Conservation (phyloP, 2,329 filamentous ascomycete species). For the Penicillium hordei region DNA sequence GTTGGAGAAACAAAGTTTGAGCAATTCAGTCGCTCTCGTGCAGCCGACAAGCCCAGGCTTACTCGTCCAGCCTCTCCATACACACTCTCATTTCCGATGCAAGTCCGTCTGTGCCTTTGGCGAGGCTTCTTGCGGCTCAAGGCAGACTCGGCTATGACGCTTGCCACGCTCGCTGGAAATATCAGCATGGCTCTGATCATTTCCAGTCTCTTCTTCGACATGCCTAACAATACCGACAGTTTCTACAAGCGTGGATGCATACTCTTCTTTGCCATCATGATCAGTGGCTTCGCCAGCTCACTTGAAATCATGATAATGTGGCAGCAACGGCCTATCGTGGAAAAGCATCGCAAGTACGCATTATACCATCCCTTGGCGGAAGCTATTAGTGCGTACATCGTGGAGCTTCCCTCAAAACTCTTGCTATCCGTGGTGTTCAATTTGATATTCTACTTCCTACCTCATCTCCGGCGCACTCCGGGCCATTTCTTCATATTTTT, state of each 20-base stretch:
- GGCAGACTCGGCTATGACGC: conserved; percentile 71
- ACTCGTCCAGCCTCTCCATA: conserved; percentile 70
- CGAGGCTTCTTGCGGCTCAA: conserved; percentile 72
- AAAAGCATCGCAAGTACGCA: conserved; percentile 83
- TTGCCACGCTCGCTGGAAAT: conserved; percentile 66
- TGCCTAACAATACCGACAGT: conserved; percentile 62
- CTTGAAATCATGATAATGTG: conserved; percentile 83
- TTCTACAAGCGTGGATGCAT: conserved; percentile 77
- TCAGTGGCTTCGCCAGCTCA: conserved; percentile 77
- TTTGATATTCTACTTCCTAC: conserved; percentile 80
- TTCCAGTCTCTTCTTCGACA: conserved; percentile 74
- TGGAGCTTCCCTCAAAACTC: conserved; percentile 80
- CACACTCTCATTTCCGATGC: conserved; percentile 73
- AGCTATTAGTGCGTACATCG: conserved; percentile 79
- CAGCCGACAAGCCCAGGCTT: conserved; percentile 41
- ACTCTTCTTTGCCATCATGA: conserved; percentile 79
- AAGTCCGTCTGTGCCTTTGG: conserved; percentile 74
- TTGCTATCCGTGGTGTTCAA: conserved; percentile 73
- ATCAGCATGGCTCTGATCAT: conserved; percentile 72
- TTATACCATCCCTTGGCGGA: conserved; percentile 91
- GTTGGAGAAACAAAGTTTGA: conserved; percentile 36
- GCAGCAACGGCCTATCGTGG: conserved; percentile 84
- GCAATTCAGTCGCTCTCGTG: conserved; percentile 40
- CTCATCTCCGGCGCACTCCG: conserved; percentile 70
- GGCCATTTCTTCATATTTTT: conserved; percentile 84